phyloP scores from a whole-genome alignment of 1,284 basidiomycete genomes.

The Ustilago bromivora region DNA sequence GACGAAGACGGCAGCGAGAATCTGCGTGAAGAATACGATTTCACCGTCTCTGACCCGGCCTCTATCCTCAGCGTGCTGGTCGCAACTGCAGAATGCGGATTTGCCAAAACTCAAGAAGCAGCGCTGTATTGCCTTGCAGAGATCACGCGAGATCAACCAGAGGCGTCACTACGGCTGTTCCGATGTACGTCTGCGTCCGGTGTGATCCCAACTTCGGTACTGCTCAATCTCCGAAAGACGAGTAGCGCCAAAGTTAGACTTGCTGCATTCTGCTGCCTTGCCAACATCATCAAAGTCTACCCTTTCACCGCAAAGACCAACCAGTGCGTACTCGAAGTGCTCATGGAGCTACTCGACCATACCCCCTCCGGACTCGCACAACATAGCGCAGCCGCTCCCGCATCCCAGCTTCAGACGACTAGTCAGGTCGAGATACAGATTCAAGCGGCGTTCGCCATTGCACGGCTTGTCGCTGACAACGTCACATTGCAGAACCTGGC shows the following conservation, averaged over 20 bases:
- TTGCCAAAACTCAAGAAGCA: constrained; percentile 60
- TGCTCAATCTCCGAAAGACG: constrained; percentile 51
- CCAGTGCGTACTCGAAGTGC: constrained; percentile 57
- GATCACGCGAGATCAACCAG: constrained; percentile 43
- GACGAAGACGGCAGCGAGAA: constrained; percentile 35
- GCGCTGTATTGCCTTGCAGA: constrained; percentile 60
- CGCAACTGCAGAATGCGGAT: constrained; percentile 53
- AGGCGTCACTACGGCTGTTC: constrained; percentile 38
- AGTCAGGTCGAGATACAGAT: constrained; percentile 55
- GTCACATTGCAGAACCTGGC: constrained; percentile 55
- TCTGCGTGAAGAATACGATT: constrained; percentile 4
- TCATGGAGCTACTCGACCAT: constrained; percentile 60
- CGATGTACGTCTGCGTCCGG: constrained; percentile 48
- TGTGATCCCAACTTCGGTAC: constrained; percentile 53
- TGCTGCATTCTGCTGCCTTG: constrained; percentile 61
- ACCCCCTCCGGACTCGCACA: constrained; percentile 17
- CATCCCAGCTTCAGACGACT: constrained; percentile 24
- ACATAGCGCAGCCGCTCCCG: background rate
- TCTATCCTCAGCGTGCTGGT: constrained; percentile 47
- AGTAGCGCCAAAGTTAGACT: constrained; percentile 55
- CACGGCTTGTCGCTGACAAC: constrained; percentile 57
- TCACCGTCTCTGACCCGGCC: constrained; percentile 15
- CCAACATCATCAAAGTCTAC: constrained; percentile 62
- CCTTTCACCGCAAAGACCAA: constrained; percentile 57
- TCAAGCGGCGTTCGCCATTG: constrained; percentile 60